Conservation (phyloP, 1,284 basidiomycete species). For the Malassezia yamatoensis region DNA sequence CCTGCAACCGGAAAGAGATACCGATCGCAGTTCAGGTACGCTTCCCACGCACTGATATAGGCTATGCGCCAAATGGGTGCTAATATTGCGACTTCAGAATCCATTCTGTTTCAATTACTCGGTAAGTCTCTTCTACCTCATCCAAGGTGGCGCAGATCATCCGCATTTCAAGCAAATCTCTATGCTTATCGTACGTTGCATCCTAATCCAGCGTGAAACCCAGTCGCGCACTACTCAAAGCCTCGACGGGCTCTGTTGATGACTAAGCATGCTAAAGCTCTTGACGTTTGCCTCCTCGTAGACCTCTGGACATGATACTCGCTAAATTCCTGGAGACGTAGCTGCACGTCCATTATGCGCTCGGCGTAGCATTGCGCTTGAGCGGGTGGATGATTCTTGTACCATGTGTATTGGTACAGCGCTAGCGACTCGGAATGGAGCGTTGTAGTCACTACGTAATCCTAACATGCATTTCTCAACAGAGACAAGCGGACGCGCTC, state of each 20-base stretch:
- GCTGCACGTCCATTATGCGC: background rate
- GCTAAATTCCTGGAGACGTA: conserved; percentile 6
- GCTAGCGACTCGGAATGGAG: conserved; percentile 3
- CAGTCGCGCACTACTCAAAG: background rate
- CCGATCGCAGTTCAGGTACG: conserved; percentile 1
- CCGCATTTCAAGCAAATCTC: background rate
- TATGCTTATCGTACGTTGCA: background rate
- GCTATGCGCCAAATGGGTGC: background rate
- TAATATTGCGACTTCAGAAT: background rate
- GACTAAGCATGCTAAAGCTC: background rate
- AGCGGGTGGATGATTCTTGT: no score
- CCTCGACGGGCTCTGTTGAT: background rate
- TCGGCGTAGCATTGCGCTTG: background rate
- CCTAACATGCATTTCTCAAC: conserved; percentile 8
- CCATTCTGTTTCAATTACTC: conserved; percentile 1
- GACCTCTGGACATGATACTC: conserved; percentile 5
- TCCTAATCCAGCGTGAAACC: background rate
- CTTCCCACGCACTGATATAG: background rate
- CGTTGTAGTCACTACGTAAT: conserved; percentile 14
- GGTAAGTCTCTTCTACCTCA: background rate
- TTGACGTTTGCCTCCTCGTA: background rate
- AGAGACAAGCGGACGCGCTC: background rate
- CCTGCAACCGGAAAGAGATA: background rate
- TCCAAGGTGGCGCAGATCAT: background rate
- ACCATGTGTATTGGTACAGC: background rate